Conservation (phyloP, 345 rosid species). For the Stellera chamaejasme region DNA sequence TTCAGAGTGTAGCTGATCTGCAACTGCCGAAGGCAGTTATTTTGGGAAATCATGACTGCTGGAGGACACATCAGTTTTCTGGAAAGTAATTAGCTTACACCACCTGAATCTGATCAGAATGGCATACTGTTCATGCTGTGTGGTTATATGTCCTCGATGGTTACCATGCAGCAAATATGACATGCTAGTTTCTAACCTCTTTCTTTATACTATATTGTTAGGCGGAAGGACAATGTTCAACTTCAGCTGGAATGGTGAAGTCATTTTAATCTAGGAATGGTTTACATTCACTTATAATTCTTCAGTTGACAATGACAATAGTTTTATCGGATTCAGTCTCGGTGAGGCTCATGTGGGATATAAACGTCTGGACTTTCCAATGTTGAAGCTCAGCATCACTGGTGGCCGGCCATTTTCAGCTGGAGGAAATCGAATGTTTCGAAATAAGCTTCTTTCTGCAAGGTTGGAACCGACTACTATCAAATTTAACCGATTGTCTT, state of each 20-base stretch:
- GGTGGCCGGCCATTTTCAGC: constrained; percentile 94
- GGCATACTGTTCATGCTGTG: too few relatives aligned
- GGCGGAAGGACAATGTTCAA: constrained; percentile 55
- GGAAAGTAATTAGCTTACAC: constrained; percentile 30
- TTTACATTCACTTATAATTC: not conserved
- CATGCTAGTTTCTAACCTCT: too few relatives aligned
- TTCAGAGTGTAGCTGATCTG: constrained; percentile 52
- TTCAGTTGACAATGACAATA: constrained; percentile 3
- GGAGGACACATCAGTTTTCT: constrained; percentile 56
- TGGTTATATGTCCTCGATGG: too few relatives aligned
- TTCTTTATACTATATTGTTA: constrained; percentile 12
- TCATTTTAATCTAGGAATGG: constrained; percentile 1
- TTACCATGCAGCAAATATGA: too few relatives aligned
- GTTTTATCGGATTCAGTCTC: constrained; percentile 43
- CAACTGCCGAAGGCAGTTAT: constrained; percentile 65
- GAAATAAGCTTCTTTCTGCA: constrained; percentile 43
- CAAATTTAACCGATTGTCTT: too few relatives aligned
- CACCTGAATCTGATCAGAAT: not conserved
- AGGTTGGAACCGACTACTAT: constrained; percentile 31
- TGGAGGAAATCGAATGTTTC: constrained; percentile 54
- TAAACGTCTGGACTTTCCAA: constrained; percentile 57
- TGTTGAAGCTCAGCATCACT: constrained; percentile 56
- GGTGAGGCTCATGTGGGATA: constrained; percentile 78
- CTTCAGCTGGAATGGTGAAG: constrained; percentile 83
- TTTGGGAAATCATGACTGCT: constrained; percentile 85